phyloP scores from a whole-genome alignment of 2,329 filamentous ascomycete genomes.

The Fusarium sterilihyphosum region DNA sequence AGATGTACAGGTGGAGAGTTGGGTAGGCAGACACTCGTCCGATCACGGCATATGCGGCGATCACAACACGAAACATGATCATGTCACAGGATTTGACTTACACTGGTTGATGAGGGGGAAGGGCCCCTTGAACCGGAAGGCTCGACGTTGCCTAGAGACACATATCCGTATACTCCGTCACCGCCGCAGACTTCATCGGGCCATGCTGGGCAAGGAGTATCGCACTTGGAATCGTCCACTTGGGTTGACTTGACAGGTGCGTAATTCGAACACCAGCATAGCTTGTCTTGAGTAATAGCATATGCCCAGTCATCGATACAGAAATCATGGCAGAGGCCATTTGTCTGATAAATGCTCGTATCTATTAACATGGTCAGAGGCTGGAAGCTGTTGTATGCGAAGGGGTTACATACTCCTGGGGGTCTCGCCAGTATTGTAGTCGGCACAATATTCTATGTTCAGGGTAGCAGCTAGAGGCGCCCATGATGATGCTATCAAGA shows the following conservation, averaged over 20 bases:
- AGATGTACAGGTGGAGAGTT: constrained; percentile 19
- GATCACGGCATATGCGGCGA: constrained; percentile 27
- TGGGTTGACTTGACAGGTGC: constrained; percentile 60
- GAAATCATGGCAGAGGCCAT: constrained; percentile 72
- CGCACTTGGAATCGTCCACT: constrained; percentile 60
- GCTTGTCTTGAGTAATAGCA: constrained; percentile 70
- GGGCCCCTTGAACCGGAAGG: constrained; percentile 66
- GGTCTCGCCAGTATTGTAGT: constrained; percentile 49
- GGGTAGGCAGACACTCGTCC: constrained; percentile 38
- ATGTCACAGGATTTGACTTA: constrained; percentile 40
- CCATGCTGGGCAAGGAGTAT: constrained; percentile 73
- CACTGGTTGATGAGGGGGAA: constrained; percentile 40
- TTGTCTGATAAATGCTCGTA: constrained; percentile 69
- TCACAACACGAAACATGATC: constrained; percentile 30
- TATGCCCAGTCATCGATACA: constrained; percentile 71
- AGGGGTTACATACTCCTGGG: constrained; percentile 44
- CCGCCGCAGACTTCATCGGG: constrained; percentile 73
- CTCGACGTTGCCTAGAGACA: constrained; percentile 58
- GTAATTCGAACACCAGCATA: constrained; percentile 81
- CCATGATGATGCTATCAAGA: constrained; percentile 42
- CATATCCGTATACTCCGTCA: constrained; percentile 70
- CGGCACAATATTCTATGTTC: constrained; percentile 49
- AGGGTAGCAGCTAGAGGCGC: constrained; percentile 38
- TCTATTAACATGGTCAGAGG: constrained; percentile 50
- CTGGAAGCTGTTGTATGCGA: background rate